These are phyloP conservation scores for Blakeslea trispora DNA, from an alignment of 371 early-diverging fungal species.

Conservation along the genomic window DNA sequence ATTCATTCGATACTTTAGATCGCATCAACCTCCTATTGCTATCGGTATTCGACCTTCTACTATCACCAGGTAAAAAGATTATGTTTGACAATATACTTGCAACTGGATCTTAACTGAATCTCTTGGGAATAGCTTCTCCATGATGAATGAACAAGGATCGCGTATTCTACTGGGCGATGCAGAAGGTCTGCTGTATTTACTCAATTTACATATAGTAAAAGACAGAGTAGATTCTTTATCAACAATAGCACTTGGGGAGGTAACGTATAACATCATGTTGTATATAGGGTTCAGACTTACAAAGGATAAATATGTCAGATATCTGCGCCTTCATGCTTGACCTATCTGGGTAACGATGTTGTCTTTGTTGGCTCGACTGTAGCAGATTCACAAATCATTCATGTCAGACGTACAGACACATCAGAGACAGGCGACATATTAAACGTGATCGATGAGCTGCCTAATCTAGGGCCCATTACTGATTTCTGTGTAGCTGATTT, in stretches of 20 bases:
- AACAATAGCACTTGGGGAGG: constrained; percentile 32
- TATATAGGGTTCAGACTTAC: no score
- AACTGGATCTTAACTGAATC: no score
- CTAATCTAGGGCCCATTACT: constrained; percentile 82
- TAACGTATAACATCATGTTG: constrained; percentile 2
- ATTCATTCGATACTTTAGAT: constrained; percentile 63
- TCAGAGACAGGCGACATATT: constrained; percentile 29
- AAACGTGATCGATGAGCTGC: constrained; percentile 58
- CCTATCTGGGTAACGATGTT: constrained; percentile 75
- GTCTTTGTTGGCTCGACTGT: constrained; percentile 84
- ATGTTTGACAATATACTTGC: no score
- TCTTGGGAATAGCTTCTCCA: constrained; percentile 38
- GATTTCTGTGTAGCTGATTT: constrained; percentile 86
- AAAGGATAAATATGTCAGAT: constrained; percentile 28
- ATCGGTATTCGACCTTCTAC: constrained; percentile 59
- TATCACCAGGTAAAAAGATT: constrained; percentile 49
- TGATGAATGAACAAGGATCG: constrained; percentile 51
- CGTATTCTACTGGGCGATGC: constrained; percentile 81
- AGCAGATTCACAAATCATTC: constrained; percentile 83
- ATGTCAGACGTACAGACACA: constrained; percentile 42
- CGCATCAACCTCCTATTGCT: constrained; percentile 45
- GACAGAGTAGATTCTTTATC: constrained; percentile 27
- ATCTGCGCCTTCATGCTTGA: constrained; percentile 70
- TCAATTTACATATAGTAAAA: constrained; percentile 23
- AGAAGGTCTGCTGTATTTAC: constrained; percentile 65